These are phyloP conservation scores for Leucosporidium creatinivorum DNA, from an alignment of 768 basidiomycete species.

Conservation along the genomic window DNA sequence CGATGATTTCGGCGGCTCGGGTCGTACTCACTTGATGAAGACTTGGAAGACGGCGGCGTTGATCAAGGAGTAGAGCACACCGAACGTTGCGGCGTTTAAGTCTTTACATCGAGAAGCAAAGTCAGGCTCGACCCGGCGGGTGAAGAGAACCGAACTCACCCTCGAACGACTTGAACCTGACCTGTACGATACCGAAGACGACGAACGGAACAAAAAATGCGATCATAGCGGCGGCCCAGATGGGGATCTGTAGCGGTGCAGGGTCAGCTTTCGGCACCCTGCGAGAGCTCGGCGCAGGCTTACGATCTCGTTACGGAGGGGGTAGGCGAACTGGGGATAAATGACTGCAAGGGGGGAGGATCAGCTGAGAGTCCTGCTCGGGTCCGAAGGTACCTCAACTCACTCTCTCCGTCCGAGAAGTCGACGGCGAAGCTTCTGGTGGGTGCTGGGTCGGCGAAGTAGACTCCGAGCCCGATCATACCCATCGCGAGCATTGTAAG, in stretches of 20 bases:
- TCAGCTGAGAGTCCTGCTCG: too few species aligned
- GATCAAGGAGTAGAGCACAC: conserved; percentile 51
- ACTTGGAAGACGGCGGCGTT: conserved; percentile 50
- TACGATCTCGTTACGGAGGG: conserved; percentile 49
- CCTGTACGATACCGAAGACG: conserved; percentile 54
- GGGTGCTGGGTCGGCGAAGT: too few species aligned
- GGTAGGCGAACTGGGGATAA: conserved; percentile 53
- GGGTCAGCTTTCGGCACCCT: too few species aligned
- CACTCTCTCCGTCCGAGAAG: too few species aligned
- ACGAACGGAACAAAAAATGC: conserved; percentile 54
- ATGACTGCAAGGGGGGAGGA: too few species aligned
- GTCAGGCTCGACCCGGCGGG: too few species aligned
- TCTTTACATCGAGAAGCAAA: too few species aligned
- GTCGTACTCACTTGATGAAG: conserved; percentile 51
- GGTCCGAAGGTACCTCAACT: too few species aligned
- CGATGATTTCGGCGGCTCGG: conserved; percentile 22
- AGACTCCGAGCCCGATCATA: conserved; percentile 49
- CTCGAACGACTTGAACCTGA: conserved; percentile 48
- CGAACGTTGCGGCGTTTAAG: conserved; percentile 51
- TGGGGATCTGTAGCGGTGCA: conserved; percentile 43
- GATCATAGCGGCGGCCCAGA: conserved; percentile 52
- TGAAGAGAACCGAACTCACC: too few species aligned
- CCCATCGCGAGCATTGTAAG: conserved; percentile 57
- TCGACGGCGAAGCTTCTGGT: too few species aligned
- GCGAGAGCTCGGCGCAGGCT: too few species aligned